Evolutionary conservation across 345 rosid species (phyloP).

Genomic region (Hypericum perforatum): DNA sequence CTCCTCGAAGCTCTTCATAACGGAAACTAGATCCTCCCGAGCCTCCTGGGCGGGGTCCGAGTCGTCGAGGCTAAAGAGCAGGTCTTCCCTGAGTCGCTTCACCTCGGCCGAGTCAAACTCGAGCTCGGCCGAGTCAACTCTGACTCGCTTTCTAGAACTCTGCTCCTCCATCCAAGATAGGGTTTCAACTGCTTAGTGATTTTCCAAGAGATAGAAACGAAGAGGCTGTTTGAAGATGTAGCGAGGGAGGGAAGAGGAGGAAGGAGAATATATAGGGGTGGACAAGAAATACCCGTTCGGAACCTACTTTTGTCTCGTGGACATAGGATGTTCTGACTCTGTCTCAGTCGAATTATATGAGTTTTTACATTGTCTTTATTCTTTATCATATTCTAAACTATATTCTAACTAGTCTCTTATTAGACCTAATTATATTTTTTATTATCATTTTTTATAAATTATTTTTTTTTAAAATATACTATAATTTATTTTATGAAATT

Average conservation of each 20-base stretch:
- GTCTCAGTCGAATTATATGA: no score
- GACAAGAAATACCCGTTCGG: no score
- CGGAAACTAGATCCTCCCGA: conserved; percentile 15
- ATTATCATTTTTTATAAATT: no score
- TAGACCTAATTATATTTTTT: no score
- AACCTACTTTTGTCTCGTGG: no score
- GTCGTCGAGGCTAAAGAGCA: conserved; percentile 19
- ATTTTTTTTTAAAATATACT: no score
- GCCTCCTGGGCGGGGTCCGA: conserved; percentile 13
- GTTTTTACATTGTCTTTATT: no score
- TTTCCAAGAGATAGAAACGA: conserved; percentile 8
- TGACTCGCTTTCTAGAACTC: conserved; percentile 31
- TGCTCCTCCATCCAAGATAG: conserved; percentile 7
- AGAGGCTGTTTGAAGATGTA: conserved; percentile 5
- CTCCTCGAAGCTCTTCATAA: conserved; percentile 20
- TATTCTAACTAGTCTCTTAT: no score
- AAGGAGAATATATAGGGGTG: conserved; percentile 39
- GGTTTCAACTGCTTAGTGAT: conserved; percentile 5
- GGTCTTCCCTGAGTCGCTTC: conserved; percentile 35
- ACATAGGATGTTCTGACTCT: no score
- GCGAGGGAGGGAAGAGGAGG: conserved; percentile 21
- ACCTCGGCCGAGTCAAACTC: conserved; percentile 30
- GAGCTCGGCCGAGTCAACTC: conserved; percentile 29
- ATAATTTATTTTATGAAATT: no score
- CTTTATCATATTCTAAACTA: no score